phyloP scores from a whole-genome alignment of 495 filamentous ascomycete species.

The Apodospora peruviana region DNA sequence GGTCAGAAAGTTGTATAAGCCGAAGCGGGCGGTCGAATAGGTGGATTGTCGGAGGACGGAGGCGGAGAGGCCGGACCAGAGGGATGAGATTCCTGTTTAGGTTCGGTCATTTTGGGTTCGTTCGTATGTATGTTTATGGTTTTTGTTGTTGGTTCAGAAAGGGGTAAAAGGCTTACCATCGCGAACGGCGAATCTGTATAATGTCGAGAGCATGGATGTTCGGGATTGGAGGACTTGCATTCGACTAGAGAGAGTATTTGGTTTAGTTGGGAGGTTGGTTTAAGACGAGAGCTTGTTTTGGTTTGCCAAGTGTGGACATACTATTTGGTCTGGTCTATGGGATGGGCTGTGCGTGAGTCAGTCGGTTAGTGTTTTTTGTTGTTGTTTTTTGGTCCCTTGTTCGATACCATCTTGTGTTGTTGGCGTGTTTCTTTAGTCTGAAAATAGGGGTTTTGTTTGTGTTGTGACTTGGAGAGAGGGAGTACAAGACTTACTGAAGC shows the following conservation, averaged over 20 bases:
- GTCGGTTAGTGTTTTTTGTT: not conserved
- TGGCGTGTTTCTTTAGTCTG: not conserved
- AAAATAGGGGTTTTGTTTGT: too few relatives aligned
- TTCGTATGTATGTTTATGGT: not conserved
- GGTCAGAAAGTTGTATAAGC: slow-evolving; percentile 27
- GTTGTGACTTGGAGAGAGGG: not conserved
- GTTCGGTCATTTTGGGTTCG: too few relatives aligned
- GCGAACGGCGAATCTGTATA: slow-evolving; percentile 28
- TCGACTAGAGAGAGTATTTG: too few relatives aligned
- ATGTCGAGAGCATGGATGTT: slow-evolving; percentile 26
- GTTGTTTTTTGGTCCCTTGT: not conserved
- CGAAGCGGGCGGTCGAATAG: slow-evolving; percentile 36
- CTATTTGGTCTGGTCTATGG: slow-evolving; percentile 37
- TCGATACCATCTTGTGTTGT: not conserved
- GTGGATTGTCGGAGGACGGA: slow-evolving; percentile 36
- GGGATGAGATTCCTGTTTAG: slow-evolving; percentile 23
- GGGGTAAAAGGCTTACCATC: slow-evolving; percentile 20
- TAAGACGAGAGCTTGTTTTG: not conserved
- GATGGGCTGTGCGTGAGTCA: slow-evolving; percentile 21
- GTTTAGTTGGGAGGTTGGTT: too few relatives aligned
- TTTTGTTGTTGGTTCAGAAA: not conserved
- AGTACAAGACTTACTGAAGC: slow-evolving; percentile 29
- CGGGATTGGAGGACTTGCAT: slow-evolving; percentile 34
- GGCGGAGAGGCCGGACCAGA: slow-evolving; percentile 34
- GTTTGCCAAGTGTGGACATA: slow-evolving; percentile 8